These are phyloP conservation scores for Astrothelium subdiscretum DNA, from an alignment of 495 filamentous ascomycete genomes.

Conservation along the genomic window DNA sequence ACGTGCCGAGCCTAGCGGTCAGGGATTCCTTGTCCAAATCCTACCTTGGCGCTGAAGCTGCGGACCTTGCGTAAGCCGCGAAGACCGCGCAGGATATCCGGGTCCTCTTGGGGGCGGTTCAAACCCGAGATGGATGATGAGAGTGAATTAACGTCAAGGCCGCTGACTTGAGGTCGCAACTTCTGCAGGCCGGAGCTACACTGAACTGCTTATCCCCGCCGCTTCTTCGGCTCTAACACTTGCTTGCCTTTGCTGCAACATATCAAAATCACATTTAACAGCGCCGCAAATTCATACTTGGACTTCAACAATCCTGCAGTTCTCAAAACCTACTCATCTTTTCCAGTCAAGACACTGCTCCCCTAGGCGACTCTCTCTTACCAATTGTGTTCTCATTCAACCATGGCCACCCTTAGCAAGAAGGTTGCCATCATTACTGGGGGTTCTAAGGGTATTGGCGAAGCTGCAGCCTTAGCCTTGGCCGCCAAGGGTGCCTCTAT, in stretches of 20 bases:
- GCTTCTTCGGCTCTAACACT: background rate
- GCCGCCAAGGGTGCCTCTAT: no score
- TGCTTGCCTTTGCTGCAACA: background rate
- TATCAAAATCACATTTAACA: background rate
- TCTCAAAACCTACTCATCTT: background rate
- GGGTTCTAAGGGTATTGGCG: conserved; percentile 55
- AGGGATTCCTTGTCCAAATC: background rate
- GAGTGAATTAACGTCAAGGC: background rate
- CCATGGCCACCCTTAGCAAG: background rate
- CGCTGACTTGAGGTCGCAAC: background rate
- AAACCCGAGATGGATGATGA: background rate
- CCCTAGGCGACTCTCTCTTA: background rate
- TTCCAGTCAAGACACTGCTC: background rate
- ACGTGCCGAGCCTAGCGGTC: no score
- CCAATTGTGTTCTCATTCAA: background rate
- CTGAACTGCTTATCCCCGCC: background rate
- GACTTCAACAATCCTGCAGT: background rate
- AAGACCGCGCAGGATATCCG: background rate
- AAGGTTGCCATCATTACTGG: conserved; percentile 53
- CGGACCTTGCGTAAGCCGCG: background rate
- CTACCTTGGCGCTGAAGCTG: background rate
- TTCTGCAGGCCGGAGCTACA: background rate
- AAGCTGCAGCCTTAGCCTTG: no score
- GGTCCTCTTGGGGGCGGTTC: background rate
- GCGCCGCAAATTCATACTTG: background rate